phyloP scores from a whole-genome alignment of 2,329 filamentous ascomycete species.

The Botrytis cinerea region DNA sequence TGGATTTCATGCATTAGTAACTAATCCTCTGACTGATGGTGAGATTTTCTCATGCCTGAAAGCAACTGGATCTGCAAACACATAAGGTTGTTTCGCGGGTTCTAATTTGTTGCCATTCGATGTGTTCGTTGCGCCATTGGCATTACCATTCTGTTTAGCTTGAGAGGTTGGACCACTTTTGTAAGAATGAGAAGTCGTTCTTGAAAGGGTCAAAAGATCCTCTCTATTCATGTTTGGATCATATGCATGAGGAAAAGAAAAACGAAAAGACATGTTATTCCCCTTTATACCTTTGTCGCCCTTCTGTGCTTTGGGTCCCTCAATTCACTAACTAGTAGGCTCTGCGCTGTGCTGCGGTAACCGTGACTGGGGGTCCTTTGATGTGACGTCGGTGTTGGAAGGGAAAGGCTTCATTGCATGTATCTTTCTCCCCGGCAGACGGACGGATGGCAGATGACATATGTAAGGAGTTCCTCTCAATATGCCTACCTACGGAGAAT shows the following conservation, averaged over 20 bases:
- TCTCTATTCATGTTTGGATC: constrained; percentile 40
- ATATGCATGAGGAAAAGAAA: constrained; percentile 33
- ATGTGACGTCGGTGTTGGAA: constrained; percentile 23
- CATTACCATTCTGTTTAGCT: constrained; percentile 26
- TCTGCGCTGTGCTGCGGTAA: constrained; percentile 4
- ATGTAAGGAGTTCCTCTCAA: neutral
- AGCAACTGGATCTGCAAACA: constrained; percentile 66
- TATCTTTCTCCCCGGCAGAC: neutral
- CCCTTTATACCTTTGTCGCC: constrained; percentile 17
- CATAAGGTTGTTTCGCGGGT: constrained; percentile 44
- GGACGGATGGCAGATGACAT: neutral
- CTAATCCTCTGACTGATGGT: neutral
- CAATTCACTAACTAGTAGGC: neutral
- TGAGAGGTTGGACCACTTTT: constrained; percentile 28
- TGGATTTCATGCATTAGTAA: constrained; percentile 21
- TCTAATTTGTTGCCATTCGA: constrained; percentile 22
- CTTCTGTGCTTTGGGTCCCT: neutral
- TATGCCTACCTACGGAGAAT: neutral
- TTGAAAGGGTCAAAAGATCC: constrained; percentile 37
- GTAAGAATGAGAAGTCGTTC: constrained; percentile 33
- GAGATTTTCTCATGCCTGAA: constrained; percentile 47
- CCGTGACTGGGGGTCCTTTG: constrained; percentile 16
- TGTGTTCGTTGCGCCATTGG: constrained; percentile 4
- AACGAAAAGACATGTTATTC: constrained; percentile 33
- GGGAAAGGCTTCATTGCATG: constrained; percentile 18